These are phyloP conservation scores for Carpinus fangiana DNA, from an alignment of 306 rosid genomes.

Conservation along the genomic window DNA sequence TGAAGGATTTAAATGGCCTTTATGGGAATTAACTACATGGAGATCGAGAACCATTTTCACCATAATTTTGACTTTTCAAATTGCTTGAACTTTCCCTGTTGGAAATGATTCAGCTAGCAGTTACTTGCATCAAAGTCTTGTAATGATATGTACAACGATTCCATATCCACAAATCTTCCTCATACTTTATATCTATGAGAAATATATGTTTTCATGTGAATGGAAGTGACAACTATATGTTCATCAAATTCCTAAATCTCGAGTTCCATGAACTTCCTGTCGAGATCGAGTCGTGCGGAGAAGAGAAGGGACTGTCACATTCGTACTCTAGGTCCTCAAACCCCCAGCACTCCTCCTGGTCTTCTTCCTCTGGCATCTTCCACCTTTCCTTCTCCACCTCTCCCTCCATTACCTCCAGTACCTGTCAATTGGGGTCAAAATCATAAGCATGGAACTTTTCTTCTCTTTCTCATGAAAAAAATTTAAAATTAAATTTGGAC, in stretches of 20 bases:
- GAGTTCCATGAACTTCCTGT: slow-evolving; percentile 39
- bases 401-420: slow-evolving; percentile 76
- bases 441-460: neutral
- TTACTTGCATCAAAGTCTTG: neutral
- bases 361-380: slow-evolving; percentile 84
- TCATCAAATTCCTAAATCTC: slow-evolving; percentile 12
- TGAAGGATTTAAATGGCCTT: neutral
- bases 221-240: slow-evolving; percentile 17
- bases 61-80: neutral
- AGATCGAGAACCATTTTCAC: neutral
- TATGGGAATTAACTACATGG: neutral
- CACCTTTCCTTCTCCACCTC: slow-evolving; percentile 65
- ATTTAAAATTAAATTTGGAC: too few species aligned
- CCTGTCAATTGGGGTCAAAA: slow-evolving; percentile 37
- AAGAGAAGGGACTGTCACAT: slow-evolving; percentile 72
- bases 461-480: too few species aligned
- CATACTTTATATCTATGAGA: neutral
- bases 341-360: slow-evolving; percentile 84
- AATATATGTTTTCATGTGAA: slow-evolving; percentile 28
- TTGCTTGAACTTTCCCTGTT: neutral
- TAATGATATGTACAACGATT: neutral
- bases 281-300: slow-evolving; percentile 59
- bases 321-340: slow-evolving; percentile 88
- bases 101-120: neutral
- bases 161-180: neutral